Base-by-base conservation (phyloP, 2,329 filamentous ascomycete genomes). In the Pezicula radicicola region DNA sequence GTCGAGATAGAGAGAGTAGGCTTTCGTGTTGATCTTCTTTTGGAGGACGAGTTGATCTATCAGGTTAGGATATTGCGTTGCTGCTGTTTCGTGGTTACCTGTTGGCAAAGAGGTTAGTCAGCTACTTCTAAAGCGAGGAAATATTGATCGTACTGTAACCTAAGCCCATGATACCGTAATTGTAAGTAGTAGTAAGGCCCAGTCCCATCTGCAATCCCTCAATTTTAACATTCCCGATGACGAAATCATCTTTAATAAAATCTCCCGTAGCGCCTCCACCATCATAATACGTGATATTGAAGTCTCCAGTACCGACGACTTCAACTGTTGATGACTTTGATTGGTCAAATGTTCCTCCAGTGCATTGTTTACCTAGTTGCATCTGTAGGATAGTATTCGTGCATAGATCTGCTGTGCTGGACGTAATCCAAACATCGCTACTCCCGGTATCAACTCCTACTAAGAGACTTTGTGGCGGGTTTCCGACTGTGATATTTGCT, bases 1-100 rank as follows among this genome's bases (percentile, higher is more conserved):
- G 58, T 78, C 73, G 51, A 83, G 73, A 73, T 85, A 90, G 25
- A 91, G 69, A 55, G 85, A 89, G 70, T 88, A 91, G 4, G 84
- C 83, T 60, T 81, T 80, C 27, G 75, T 76, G 49, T 77, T 75
- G 63, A 89, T 88, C 47, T 80, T 65, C 40, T 79, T 80, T 60
- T 88, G 78, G 25, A 78, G 66, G 19, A 82, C 76, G 66, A 94
- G 76, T 58, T 82, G 75, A 65, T 84, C 78, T 16, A 90, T 75
- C 30, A 93, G 72, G 63, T 88, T 83, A 13, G 76, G 67, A 58
- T 84, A 84, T 19, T 63, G 50, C 3, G 42, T 47, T 10, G 58
- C 46, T 15, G 60, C 36, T 6, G 48, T 52, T 28, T 60, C 59
- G 25, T 58, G 53, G 7, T 63, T 62, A 45, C 60, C 58, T 25